These are phyloP conservation scores for Abrus pulchellus DNA, from an alignment of 306 rosid genomes.

Conservation along the genomic window DNA sequence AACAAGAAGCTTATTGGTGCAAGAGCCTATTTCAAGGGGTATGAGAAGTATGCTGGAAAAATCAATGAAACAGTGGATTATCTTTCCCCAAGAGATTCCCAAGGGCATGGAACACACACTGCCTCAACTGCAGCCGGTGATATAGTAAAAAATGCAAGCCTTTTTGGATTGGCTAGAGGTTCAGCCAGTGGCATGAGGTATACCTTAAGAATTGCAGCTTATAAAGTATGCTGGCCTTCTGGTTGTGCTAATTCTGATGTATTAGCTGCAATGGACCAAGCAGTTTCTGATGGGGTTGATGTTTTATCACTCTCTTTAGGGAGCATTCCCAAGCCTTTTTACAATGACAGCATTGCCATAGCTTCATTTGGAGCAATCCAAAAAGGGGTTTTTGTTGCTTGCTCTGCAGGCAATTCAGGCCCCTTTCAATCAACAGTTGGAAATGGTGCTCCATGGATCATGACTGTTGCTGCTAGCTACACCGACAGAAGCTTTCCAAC, in stretches of 20 bases:
- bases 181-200: slow-evolving; percentile 71
- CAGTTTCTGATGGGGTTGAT: slow-evolving; percentile 77
- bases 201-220: slow-evolving; percentile 75
- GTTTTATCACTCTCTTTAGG: slow-evolving; percentile 82
- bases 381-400: slow-evolving; percentile 69
- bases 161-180: slow-evolving; percentile 64
- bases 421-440: slow-evolving; percentile 61
- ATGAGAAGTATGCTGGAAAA: slow-evolving; percentile 60
- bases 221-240: slow-evolving; percentile 76
- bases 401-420: slow-evolving; percentile 87
- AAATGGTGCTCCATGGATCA: slow-evolving; percentile 80
- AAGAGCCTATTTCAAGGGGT: slow-evolving; percentile 65
- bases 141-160: slow-evolving; percentile 54
- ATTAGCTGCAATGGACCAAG: slow-evolving; percentile 72
- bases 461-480: slow-evolving; percentile 87
- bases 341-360: slow-evolving; percentile 65
- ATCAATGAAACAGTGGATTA: slow-evolving; percentile 60
- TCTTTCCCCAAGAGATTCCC: slow-evolving; percentile 67
- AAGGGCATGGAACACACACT: slow-evolving; percentile 89
- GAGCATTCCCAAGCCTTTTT: slow-evolving; percentile 56
- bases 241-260: slow-evolving; percentile 78
- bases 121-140: slow-evolving; percentile 77
- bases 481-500: slow-evolving; percentile 71
- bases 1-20: slow-evolving; percentile 82
- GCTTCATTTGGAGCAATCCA: slow-evolving; percentile 71